Percentiles rank a stretch among this genome's conserved stretches.
Conservation (phyloP, 2,329 filamentous ascomycete species). For the Chaetomium sp. region DNA sequence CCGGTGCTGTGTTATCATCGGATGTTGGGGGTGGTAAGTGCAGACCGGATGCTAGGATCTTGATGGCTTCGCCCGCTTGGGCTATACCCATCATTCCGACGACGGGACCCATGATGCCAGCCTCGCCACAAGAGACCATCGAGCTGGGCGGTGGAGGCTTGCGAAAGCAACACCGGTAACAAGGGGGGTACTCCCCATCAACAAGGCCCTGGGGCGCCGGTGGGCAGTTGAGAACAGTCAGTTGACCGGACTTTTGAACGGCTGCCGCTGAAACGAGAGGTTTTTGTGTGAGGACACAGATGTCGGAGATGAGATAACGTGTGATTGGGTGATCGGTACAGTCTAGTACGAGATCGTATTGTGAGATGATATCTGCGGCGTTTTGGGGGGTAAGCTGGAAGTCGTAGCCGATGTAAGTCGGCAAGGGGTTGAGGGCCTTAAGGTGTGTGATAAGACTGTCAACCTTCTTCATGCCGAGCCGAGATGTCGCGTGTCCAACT, state of each 20-base stretch:
- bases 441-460: constrained; percentile 63
- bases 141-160: constrained; percentile 76
- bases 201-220: constrained; percentile 51
- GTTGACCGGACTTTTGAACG: constrained; percentile 79
- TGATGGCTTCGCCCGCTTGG: constrained; percentile 84
- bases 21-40: constrained; percentile 15
- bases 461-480: constrained; percentile 72
- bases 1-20: not conserved
- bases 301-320: constrained; percentile 87
- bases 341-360: constrained; percentile 82
- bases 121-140: constrained; percentile 83
- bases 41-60: constrained; percentile 54
- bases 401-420: constrained; percentile 56
- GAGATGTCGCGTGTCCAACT: constrained; percentile 66
- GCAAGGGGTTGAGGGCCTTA: constrained; percentile 59
- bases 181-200: constrained; percentile 59
- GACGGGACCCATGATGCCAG: constrained; percentile 84
- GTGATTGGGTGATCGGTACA: constrained; percentile 92
- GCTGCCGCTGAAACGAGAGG: constrained; percentile 86
- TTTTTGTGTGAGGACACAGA: constrained; percentile 71
- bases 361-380: constrained; percentile 56
- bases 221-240: constrained; percentile 82
- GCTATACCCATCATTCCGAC: constrained; percentile 90
- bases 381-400: constrained; percentile 63
- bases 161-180: constrained; percentile 91